Evolutionary conservation across 1,139 yeast species (phyloP).

Genomic region (Starmera stellimalicola): DNA sequence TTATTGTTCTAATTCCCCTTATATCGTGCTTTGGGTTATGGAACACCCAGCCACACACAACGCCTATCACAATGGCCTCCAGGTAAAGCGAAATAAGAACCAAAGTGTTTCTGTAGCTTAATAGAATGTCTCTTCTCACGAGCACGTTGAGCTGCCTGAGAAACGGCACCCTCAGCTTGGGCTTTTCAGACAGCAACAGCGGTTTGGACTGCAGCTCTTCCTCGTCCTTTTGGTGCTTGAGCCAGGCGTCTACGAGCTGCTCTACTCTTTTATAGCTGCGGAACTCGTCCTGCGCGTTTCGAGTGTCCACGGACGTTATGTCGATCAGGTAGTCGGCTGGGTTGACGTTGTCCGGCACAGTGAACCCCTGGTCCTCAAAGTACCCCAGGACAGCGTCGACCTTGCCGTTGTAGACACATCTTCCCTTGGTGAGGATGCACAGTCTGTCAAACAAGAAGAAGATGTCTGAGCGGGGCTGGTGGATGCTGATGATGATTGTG

Average conservation of each 20-base stretch:
- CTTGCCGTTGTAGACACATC: conserved; percentile 50
- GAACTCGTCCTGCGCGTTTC: conserved; percentile 32
- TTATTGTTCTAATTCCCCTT: conserved; percentile 57
- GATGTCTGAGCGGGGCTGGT: conserved; percentile 81
- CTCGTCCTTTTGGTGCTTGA: conserved; percentile 10
- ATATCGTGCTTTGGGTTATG: conserved; percentile 50
- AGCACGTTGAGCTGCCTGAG: conserved; percentile 45
- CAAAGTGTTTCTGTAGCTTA: conserved; percentile 47
- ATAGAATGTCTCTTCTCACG: conserved; percentile 43
- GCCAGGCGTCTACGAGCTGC: conserved; percentile 44
- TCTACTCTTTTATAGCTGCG: conserved; percentile 36
- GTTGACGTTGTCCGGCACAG: conserved; percentile 37
- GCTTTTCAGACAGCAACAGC: background rate
- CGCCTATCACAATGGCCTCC: conserved; percentile 33
- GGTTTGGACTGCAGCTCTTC: background rate
- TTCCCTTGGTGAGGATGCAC: conserved; percentile 61
- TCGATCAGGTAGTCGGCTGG: conserved; percentile 64
- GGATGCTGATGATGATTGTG: conserved; percentile 68
- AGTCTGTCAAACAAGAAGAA: conserved; percentile 56
- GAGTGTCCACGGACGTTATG: conserved; percentile 58
- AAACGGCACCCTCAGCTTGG: conserved; percentile 24
- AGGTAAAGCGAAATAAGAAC: conserved; percentile 7
- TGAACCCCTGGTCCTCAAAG: conserved; percentile 39
- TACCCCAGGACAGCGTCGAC: conserved; percentile 38
- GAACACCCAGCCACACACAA: conserved; percentile 70